phyloP scores from a whole-genome alignment of 1,139 yeast genomes.

The Geotrichum fermentans region DNA sequence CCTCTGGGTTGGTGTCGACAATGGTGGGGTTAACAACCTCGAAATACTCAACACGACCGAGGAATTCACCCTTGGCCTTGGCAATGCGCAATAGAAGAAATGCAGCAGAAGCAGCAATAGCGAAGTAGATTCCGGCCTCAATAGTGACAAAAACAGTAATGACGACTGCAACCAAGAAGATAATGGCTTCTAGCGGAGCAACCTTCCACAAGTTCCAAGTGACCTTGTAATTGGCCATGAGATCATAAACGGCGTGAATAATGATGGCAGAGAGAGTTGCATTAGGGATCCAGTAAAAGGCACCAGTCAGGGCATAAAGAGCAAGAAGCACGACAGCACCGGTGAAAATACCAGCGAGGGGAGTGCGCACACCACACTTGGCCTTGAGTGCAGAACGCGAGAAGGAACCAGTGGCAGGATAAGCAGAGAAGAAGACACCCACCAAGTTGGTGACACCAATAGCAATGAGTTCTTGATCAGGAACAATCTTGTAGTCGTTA shows the following conservation, averaged over 20 bases:
- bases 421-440: conserved; percentile 89
- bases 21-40: conserved; percentile 48
- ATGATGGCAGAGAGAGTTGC: conserved; percentile 83
- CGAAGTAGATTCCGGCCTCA: conserved; percentile 87
- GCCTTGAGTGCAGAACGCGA: conserved; percentile 92
- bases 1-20: conserved; percentile 24
- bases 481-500: conserved; percentile 83
- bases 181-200: conserved; percentile 69
- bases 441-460: conserved; percentile 87
- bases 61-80: conserved; percentile 73
- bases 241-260: conserved; percentile 89
- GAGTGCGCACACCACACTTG: conserved; percentile 93
- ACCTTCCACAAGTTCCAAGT: conserved; percentile 73
- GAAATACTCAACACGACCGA: conserved; percentile 58
- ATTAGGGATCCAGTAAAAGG: conserved; percentile 86
- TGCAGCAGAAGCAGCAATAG: conserved; percentile 79
- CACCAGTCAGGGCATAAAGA: conserved; percentile 71
- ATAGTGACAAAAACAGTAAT: conserved; percentile 77
- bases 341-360: conserved; percentile 86
- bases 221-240: conserved; percentile 66
- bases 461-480: conserved; percentile 92
- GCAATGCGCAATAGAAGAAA: conserved; percentile 68
- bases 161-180: conserved; percentile 71
- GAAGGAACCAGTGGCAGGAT: conserved; percentile 95
- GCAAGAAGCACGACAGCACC: conserved; percentile 87